Base-by-base conservation (phyloP, 495 filamentous ascomycete species). In the Hyphodiscus hymeniophilus region DNA sequence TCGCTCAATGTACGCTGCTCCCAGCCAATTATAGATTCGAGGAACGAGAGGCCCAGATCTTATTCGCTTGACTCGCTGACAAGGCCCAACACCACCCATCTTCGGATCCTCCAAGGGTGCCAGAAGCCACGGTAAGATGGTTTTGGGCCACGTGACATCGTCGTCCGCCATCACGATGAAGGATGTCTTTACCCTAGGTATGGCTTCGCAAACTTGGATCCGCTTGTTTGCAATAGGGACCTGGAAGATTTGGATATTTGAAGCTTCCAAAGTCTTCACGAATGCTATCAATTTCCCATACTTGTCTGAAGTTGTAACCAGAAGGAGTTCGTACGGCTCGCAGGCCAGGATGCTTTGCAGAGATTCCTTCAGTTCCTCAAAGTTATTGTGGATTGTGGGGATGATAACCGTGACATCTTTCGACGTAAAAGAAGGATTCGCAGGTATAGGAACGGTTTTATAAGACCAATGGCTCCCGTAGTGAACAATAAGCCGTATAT, bases 141-240 rank as follows among this genome's bases (percentile, higher is more conserved):
- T 85, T 2, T 65, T 63, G 1, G 87, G 88, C 85, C 87, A 91
- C 52, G 77, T 81, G 42, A 94, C 88, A 61, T 94, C 88, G 66
- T 92, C 88, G 60, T 94, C 88, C 20, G 85, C 85, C 60, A 94
- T 83, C 41, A 94, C 66, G 11, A 82, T 90, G 54, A 92, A 82
- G 11, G 75, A 61, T 0, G 87, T 90, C 40, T 61, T 65, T 24
- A 92, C 84, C 50, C 84, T 75, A 17, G 86, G 85, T 39, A 94
- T 82, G 1, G 85, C 87, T 48, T 78, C 73, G 48, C 82, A 84
- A 65, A 94, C 86, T 64, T 94, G 88, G 24, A 82, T 78, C 13
- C 88, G 79, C 65, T 94, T 94, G 64, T 94, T 92, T 12, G 80
- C 81, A 54, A 80, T 74, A 6, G 66, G 66, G 39, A 77, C 68